A percentile compares a stretch with the other conserved stretches of the same genome.
These are phyloP conservation scores for Magnolia officinalis DNA, from an alignment of 164 flowering plant species.

Conservation along the genomic window DNA sequence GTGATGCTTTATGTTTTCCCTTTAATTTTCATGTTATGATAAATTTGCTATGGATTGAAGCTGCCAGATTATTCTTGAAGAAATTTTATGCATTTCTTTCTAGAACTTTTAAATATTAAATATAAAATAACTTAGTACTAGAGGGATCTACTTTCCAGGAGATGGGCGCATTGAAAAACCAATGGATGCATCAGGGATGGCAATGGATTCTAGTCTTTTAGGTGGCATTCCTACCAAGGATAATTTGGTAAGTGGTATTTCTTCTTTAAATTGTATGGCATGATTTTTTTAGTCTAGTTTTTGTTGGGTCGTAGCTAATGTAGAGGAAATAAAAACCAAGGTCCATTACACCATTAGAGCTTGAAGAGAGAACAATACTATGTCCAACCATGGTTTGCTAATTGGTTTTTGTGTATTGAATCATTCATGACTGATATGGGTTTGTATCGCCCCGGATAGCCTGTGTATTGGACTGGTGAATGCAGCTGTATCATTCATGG, in stretches of 20 bases:
- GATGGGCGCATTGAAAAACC: not conserved
- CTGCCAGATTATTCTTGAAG: not conserved
- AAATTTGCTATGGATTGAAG: not conserved
- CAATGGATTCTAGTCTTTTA: not conserved
- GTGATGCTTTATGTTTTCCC: not conserved
- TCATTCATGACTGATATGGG: not conserved
- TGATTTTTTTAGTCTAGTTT: not conserved
- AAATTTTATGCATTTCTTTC: not conserved
- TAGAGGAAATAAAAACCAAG: not conserved
- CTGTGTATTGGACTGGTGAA: too few relatives aligned
- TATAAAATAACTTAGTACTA: not conserved
- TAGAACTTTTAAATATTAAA: not conserved
- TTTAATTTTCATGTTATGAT: not conserved
- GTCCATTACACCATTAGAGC: not conserved
- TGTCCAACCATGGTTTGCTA: not conserved
- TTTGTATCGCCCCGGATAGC: not conserved
- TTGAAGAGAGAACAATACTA: not conserved
- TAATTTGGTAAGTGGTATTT: conserved; percentile 3
- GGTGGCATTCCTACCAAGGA: conserved; percentile 1
- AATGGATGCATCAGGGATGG: not conserved
- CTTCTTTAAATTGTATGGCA: not conserved
- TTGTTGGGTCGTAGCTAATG: not conserved
- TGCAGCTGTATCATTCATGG: too few relatives aligned
- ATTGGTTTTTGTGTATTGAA: not conserved
- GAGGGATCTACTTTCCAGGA: conserved; percentile 2